Evolutionary conservation across 345 rosid species (phyloP), one percentile per base, ranked within the genome.

Genomic region (Acer yangbiense): DNA sequence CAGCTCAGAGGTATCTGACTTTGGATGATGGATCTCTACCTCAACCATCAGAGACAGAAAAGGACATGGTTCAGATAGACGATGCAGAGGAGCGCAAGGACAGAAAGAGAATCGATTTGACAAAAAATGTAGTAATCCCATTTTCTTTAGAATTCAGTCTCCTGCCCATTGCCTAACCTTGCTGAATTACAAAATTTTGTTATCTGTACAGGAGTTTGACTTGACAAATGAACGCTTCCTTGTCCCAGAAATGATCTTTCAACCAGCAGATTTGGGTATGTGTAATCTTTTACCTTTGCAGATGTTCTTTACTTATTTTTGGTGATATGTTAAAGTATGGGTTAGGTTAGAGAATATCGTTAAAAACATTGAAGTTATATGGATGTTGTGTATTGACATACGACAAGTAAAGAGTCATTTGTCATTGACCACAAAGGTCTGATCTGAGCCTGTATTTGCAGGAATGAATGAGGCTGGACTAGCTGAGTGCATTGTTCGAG

Each of bases 401-500:
- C 17, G 35, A 75, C 58, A 35, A 67, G n/a, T 23, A n/a, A 65
- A 67, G 20, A 25, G 12, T 60, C 48, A 1, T 44, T 57, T 16
- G 52, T 2, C 13, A 21, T 58, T 61, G 61, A 21, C n/a, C 39
- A 61, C 12, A 16, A 2, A 60, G 27, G 50, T 41, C 35, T 60
- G 25, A 76, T 57, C 20, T 44, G 48, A 50, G 32, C 65, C 57
- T 71, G 0, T 52, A 7, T 70, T 66, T 79, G 20, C 89, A 93
- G 99, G 99, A 82, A 89, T 93, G 95, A 90, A 92, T 76, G 92
- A 95, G 89, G 99, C 98, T 52, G 99, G 99, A 81, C 90, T 95
- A 54, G 97, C 95, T 50, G 98, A 95, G 85, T 91, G 98, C 85
- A 91, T 95, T 76, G 98, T 95, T 50, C 91, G 99, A 84, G 90